A percentile compares a stretch with the other conserved stretches of the same genome.
These are phyloP conservation scores for Albifimbria verrucaria DNA, from an alignment of 2,329 filamentous ascomycete species.

Conservation along the genomic window DNA sequence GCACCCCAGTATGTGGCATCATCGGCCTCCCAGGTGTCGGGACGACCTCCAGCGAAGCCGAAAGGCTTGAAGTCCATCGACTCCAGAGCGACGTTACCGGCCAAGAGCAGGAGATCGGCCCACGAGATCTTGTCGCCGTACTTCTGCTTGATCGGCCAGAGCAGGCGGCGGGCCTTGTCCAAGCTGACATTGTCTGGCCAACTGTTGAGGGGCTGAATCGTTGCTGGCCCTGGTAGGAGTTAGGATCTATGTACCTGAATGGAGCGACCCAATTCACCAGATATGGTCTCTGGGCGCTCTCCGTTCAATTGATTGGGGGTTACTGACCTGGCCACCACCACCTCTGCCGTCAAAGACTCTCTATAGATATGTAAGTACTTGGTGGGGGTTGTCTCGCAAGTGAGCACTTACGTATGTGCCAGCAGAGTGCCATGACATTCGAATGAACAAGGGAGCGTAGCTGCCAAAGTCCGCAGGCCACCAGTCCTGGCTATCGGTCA, in stretches of 20 bases:
- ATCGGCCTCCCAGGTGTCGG: slow-evolving; percentile 72
- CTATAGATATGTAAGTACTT: no score
- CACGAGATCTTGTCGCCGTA: slow-evolving; percentile 81
- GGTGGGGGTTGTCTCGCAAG: no score
- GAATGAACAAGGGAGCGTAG: slow-evolving; percentile 77
- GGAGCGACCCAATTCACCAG: not conserved
- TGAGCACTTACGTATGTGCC: slow-evolving; percentile 82
- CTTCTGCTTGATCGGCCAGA: slow-evolving; percentile 83
- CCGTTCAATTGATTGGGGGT: no score
- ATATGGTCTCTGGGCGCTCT: not conserved
- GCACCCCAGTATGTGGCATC: slow-evolving; percentile 76
- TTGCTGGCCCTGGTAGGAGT: slow-evolving; percentile 57
- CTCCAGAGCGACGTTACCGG: slow-evolving; percentile 75
- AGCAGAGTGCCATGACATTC: slow-evolving; percentile 78
- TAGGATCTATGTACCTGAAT: no score
- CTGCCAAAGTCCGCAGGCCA: slow-evolving; percentile 82
- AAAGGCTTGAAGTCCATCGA: slow-evolving; percentile 72
- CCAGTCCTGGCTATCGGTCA: slow-evolving; percentile 77
- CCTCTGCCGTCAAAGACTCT: slow-evolving; percentile 72
- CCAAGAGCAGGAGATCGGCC: slow-evolving; percentile 69
- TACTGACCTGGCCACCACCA: slow-evolving; percentile 57
- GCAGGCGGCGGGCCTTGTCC: slow-evolving; percentile 75
- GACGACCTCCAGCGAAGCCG: slow-evolving; percentile 69
- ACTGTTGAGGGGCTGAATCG: slow-evolving; percentile 74
- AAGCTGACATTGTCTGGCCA: slow-evolving; percentile 78